These are phyloP conservation scores for Leucocoprinus leucothites DNA, from an alignment of 768 basidiomycete genomes.

Conservation along the genomic window DNA sequence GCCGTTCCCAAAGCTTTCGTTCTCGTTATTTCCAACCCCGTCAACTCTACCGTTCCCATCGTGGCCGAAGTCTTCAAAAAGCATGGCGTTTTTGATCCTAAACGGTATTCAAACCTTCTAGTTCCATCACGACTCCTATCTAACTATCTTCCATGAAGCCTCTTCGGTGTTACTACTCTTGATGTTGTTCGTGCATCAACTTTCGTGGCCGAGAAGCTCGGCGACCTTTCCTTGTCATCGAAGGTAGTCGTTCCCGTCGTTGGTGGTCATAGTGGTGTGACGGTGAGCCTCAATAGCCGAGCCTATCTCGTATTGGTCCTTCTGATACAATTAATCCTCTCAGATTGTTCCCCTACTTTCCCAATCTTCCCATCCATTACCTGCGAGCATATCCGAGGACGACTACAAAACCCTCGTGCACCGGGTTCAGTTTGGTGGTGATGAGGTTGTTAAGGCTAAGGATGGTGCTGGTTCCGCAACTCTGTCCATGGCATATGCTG, in stretches of 20 bases:
- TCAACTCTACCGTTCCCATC: slow-evolving; percentile 98
- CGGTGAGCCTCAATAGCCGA: slow-evolving; percentile 42
- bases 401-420: slow-evolving; percentile 62
- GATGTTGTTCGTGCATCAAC: slow-evolving; percentile 98
- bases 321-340: not conserved
- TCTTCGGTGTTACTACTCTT: slow-evolving; percentile 97
- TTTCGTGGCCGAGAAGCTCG: slow-evolving; percentile 81
- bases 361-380: slow-evolving; percentile 79
- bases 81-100: slow-evolving; percentile 87
- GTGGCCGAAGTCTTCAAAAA: slow-evolving; percentile 95
- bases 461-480: slow-evolving; percentile 92
- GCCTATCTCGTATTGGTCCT: not conserved
- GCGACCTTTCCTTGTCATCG: slow-evolving; percentile 56
- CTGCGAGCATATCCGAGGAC: slow-evolving; percentile 45
- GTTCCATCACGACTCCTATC: not conserved
- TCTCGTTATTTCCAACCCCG: slow-evolving; percentile 97
- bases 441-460: slow-evolving; percentile 98
- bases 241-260: slow-evolving; percentile 83
- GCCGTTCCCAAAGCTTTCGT: slow-evolving; percentile 86
- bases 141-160: slow-evolving; percentile 35
- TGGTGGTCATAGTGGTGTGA: slow-evolving; percentile 92
- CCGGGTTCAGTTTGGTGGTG: slow-evolving; percentile 93
- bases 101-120: slow-evolving; percentile 50
- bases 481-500: slow-evolving; percentile 96
- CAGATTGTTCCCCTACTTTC: slow-evolving; percentile 94